These are phyloP conservation scores for Sporothrix sp. DNA, from an alignment of 2,329 filamentous ascomycete genomes.

Conservation along the genomic window DNA sequence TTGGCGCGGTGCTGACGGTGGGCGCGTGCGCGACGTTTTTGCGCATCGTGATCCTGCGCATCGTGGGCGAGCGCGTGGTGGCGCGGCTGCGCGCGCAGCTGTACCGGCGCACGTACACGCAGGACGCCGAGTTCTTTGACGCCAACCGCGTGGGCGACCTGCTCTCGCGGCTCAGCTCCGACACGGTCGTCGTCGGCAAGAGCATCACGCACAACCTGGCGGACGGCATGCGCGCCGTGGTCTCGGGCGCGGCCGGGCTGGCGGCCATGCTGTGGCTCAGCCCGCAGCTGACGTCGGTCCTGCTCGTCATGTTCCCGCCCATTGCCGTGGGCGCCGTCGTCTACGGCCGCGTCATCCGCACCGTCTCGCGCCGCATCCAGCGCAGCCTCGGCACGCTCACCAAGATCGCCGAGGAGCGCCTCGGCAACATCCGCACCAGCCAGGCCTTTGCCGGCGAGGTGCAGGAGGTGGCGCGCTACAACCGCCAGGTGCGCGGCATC, in stretches of 20 bases:
- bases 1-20: slow-evolving; percentile 66
- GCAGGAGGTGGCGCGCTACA: slow-evolving; percentile 84
- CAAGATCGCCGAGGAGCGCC: slow-evolving; percentile 95
- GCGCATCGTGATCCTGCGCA: slow-evolving; percentile 82
- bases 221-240: slow-evolving; percentile 82
- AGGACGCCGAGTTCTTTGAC: slow-evolving; percentile 98
- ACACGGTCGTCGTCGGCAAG: slow-evolving; percentile 96
- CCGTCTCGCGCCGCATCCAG: slow-evolving; percentile 84
- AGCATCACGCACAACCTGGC: slow-evolving; percentile 97
- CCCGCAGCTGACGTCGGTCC: slow-evolving; percentile 75
- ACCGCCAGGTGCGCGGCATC: slow-evolving; percentile 82
- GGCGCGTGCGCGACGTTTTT: slow-evolving; percentile 90
- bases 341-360: slow-evolving; percentile 81
- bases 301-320: slow-evolving; percentile 80
- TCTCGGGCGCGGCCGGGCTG: slow-evolving; percentile 84
- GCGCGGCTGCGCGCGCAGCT: slow-evolving; percentile 79
- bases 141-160: slow-evolving; percentile 93
- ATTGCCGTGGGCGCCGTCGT: slow-evolving; percentile 85
- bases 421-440: slow-evolving; percentile 92
- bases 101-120: slow-evolving; percentile 86
- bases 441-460: slow-evolving; percentile 93
- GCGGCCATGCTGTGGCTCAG: slow-evolving; percentile 94
- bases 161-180: slow-evolving; percentile 88
- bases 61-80: slow-evolving; percentile 92
- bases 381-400: slow-evolving; percentile 86